Percentiles rank a stretch among this genome's conserved stretches.
Conservation (phyloP, 1,284 basidiomycete species). For the Moniliophthora roreri region DNA sequence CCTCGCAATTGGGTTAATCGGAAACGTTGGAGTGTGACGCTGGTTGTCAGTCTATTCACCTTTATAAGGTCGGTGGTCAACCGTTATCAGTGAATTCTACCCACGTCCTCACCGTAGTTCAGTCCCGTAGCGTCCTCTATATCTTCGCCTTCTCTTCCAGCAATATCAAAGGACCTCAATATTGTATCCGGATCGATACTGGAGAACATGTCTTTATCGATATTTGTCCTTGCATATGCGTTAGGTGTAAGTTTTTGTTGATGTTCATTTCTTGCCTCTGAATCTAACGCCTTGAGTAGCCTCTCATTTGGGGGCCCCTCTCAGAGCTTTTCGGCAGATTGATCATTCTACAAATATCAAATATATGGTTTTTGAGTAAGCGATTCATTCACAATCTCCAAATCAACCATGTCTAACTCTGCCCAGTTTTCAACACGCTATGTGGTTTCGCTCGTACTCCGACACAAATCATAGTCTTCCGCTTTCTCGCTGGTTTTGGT, state of each 20-base stretch:
- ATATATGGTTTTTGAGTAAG: slow-evolving; percentile 32
- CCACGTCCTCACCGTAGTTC: background rate
- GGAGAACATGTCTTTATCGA: slow-evolving; percentile 35
- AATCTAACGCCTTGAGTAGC: slow-evolving; percentile 16
- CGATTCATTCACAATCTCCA: background rate
- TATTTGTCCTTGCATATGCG: slow-evolving; percentile 38
- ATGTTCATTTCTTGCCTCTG: background rate
- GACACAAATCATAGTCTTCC: slow-evolving; percentile 30
- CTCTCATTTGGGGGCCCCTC: slow-evolving; percentile 30
- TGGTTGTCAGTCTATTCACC: slow-evolving; percentile 32
- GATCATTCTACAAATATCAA: slow-evolving; percentile 29
- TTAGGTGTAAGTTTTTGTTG: slow-evolving; percentile 22
- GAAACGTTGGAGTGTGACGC: slow-evolving; percentile 27
- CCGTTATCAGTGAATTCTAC: background rate
- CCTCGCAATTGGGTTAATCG: slow-evolving; percentile 29
- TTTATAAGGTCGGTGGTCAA: slow-evolving; percentile 26
- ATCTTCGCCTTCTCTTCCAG: slow-evolving; percentile 27
- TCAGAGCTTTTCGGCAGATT: slow-evolving; percentile 29
- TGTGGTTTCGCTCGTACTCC: slow-evolving; percentile 28
- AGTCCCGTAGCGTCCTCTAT: slow-evolving; percentile 30
- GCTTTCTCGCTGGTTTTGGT: slow-evolving; percentile 32
- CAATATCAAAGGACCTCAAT: slow-evolving; percentile 24
- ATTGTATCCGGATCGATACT: slow-evolving; percentile 30
- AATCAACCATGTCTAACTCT: background rate
- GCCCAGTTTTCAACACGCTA: slow-evolving; percentile 28